Conservation (phyloP, 2,329 filamentous ascomycete species). For the Xylariaceae sp. region DNA sequence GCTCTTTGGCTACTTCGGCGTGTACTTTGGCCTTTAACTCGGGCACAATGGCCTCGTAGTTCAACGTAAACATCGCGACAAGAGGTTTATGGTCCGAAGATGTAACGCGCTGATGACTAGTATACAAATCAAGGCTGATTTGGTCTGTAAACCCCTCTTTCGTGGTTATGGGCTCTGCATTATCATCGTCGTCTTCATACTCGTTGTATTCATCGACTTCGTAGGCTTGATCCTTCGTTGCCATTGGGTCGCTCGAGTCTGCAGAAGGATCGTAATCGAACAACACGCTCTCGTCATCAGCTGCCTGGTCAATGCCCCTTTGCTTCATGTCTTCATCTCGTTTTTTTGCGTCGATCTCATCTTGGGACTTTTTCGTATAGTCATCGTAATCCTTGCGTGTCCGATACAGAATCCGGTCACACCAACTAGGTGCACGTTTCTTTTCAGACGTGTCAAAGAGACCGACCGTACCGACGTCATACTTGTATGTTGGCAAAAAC, state of each 20-base stretch:
- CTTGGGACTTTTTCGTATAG: conserved; percentile 59
- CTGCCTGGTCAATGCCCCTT: conserved; percentile 69
- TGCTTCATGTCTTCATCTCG: conserved; percentile 84
- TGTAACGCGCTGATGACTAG: conserved; percentile 81
- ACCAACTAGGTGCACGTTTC: conserved; percentile 90
- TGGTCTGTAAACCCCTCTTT: conserved; percentile 57
- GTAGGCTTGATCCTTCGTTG: conserved; percentile 40
- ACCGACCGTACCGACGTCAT: conserved; percentile 89
- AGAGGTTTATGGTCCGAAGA: conserved; percentile 97
- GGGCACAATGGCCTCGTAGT: conserved; percentile 83
- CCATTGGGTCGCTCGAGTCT: conserved; percentile 53
- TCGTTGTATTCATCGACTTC: conserved; percentile 60
- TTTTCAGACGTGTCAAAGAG: conserved; percentile 97
- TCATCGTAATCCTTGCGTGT: conserved; percentile 68
- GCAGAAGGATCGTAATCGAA: conserved; percentile 88
- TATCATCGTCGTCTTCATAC: conserved; percentile 45
- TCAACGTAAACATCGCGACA: conserved; percentile 75
- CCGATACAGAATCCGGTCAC: conserved; percentile 86
- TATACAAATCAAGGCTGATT: conserved; percentile 65
- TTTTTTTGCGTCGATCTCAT: conserved; percentile 65
- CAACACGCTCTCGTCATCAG: conserved; percentile 76
- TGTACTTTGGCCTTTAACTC: conserved; percentile 81
- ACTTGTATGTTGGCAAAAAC: conserved; percentile 96
- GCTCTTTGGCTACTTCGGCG: conserved; percentile 79
- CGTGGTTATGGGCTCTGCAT: conserved; percentile 49